These are phyloP conservation scores for Orobanche coerulescens DNA, from an alignment of 257 asterid species.

Conservation along the genomic window DNA sequence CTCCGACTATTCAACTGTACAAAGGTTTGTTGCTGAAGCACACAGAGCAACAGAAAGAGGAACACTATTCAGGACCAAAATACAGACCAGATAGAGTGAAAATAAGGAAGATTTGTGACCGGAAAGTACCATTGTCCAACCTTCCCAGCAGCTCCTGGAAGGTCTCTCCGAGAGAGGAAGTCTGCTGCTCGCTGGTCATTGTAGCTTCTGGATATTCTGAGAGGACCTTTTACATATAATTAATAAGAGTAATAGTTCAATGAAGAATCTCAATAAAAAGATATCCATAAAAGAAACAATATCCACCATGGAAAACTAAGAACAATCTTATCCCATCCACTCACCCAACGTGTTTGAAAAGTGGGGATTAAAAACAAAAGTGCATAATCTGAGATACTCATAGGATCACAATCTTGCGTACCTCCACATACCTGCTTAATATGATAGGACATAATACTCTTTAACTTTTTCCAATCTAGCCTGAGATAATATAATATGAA, in stretches of 20 bases:
- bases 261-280: neutral
- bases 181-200: constrained; percentile 65
- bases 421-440: constrained; percentile 70
- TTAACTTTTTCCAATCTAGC: constrained; percentile 79
- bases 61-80: neutral
- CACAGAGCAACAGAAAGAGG: constrained; percentile 3
- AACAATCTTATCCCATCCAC: neutral
- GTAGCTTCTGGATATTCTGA: constrained; percentile 83
- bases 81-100: constrained; percentile 15
- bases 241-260: neutral
- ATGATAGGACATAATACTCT: constrained; percentile 55
- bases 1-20: neutral
- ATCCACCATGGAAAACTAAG: constrained; percentile 7
- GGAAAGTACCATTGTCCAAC: constrained; percentile 95
- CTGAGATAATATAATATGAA: constrained; percentile 38
- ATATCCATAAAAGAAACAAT: neutral
- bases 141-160: constrained; percentile 73
- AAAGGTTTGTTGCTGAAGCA: neutral
- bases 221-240: constrained; percentile 47
- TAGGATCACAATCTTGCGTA: constrained; percentile 24
- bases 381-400: neutral
- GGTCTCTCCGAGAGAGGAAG: constrained; percentile 65
- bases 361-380: constrained; percentile 5
- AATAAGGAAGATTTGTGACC: constrained; percentile 24
- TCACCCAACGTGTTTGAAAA: neutral